These are phyloP conservation scores for Xylaria telfairii DNA, from an alignment of 495 filamentous ascomycete genomes.

Conservation along the genomic window DNA sequence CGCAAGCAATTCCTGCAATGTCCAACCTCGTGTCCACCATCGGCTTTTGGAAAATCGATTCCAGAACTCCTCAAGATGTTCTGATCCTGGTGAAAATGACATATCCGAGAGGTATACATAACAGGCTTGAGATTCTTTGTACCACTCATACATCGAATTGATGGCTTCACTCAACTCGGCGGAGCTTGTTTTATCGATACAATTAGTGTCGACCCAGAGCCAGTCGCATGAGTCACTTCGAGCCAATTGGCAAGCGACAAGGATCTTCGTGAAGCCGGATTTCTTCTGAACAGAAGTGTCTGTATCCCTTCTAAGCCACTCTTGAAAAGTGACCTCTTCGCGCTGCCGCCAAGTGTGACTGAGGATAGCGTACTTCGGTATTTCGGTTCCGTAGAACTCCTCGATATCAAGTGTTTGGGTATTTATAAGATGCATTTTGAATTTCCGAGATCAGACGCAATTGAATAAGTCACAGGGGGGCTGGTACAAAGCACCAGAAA, in stretches of 20 bases:
- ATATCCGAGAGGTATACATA: background rate
- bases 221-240: background rate
- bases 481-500: no score
- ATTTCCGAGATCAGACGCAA: background rate
- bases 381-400: slow-evolving; percentile 5
- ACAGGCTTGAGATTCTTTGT: background rate
- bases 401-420: background rate
- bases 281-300: background rate
- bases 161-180: background rate
- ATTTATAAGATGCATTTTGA: background rate
- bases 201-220: slow-evolving; percentile 4
- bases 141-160: background rate
- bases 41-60: background rate
- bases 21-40: background rate
- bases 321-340: background rate
- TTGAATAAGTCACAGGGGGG: no score
- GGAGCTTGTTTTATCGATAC: background rate
- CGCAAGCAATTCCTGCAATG: background rate
- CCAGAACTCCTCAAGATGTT: background rate
- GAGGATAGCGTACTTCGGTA: background rate
- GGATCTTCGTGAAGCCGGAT: background rate
- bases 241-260: background rate
- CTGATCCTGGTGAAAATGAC: background rate
- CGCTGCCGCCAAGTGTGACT: background rate
- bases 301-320: background rate